phyloP scores from a whole-genome alignment of 148 eudicot species.

The Amaranthus palmeri region DNA sequence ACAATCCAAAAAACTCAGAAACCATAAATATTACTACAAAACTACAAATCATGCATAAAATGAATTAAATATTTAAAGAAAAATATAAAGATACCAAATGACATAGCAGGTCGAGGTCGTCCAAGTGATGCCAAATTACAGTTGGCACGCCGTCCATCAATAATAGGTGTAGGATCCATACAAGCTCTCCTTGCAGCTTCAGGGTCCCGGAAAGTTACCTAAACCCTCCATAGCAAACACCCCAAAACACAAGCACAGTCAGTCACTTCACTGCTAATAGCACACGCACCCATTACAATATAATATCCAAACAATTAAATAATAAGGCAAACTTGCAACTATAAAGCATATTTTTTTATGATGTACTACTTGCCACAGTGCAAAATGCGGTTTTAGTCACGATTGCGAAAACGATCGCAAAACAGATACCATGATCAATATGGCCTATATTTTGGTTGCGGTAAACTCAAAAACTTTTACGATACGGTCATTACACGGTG shows the following conservation, averaged over 20 bases:
- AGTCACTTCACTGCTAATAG: conserved; percentile 21
- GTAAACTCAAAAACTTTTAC: no score
- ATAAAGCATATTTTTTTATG: no score
- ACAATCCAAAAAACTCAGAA: background rate
- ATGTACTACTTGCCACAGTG: no score
- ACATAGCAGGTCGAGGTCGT: conserved; percentile 64
- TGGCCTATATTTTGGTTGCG: no score
- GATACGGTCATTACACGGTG: no score
- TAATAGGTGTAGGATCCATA: conserved; percentile 79
- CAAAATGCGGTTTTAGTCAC: background rate
- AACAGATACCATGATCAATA: no score
- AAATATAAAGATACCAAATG: conserved; percentile 40
- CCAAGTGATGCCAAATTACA: conserved; percentile 96
- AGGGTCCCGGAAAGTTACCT: conserved; percentile 98
- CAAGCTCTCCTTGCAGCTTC: conserved; percentile 94
- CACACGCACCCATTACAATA: background rate
- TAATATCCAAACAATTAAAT: background rate
- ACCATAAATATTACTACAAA: background rate
- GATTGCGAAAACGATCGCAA: no score
- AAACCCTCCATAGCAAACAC: conserved; percentile 59
- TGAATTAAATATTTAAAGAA: background rate
- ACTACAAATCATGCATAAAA: background rate
- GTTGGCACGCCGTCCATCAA: conserved; percentile 94
- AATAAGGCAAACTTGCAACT: no score
- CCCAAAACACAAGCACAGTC: conserved; percentile 27